Evolutionary conservation across 1,139 yeast genomes (phyloP).

Genomic region (Chernovozyma sophiae-reginae): DNA sequence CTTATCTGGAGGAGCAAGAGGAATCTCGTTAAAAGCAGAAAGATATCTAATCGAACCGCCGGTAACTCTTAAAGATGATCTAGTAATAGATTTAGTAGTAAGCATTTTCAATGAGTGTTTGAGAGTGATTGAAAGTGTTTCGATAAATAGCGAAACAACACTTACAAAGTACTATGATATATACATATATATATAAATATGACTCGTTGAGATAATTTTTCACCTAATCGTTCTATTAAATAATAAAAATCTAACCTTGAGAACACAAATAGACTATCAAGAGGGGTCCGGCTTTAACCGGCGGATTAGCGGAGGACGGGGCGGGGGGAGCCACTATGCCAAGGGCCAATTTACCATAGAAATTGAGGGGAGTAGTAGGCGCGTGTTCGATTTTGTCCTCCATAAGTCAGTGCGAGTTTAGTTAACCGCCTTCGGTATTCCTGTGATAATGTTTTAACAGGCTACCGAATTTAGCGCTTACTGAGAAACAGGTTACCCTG

Average conservation of each 20-base stretch:
- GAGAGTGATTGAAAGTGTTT: not conserved
- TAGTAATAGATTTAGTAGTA: slow-evolving; percentile 2
- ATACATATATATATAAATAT: no score
- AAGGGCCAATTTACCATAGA: not conserved
- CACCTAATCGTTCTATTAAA: no score
- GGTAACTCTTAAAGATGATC: slow-evolving; percentile 5
- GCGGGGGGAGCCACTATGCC: not conserved
- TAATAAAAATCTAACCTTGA: no score
- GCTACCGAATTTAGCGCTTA: no score
- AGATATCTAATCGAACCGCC: slow-evolving; percentile 15
- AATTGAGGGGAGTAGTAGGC: not conserved
- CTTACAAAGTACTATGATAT: no score
- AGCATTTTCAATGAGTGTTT: slow-evolving; percentile 1
- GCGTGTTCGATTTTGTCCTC: not conserved
- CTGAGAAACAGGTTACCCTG: no score
- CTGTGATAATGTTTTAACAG: slow-evolving; percentile 1
- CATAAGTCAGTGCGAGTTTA: not conserved
- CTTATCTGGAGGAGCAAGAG: slow-evolving; percentile 71
- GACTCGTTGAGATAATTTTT: not conserved
- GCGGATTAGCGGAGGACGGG: slow-evolving; percentile 2
- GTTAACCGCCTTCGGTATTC: slow-evolving; percentile 2
- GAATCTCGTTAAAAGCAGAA: slow-evolving; percentile 30
- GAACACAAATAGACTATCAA: no score
- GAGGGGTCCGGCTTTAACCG: slow-evolving; percentile 6
- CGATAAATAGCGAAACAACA: not conserved